Base-by-base conservation (phyloP, 2,329 filamentous ascomycete species). In the Falciphora oryzae region DNA sequence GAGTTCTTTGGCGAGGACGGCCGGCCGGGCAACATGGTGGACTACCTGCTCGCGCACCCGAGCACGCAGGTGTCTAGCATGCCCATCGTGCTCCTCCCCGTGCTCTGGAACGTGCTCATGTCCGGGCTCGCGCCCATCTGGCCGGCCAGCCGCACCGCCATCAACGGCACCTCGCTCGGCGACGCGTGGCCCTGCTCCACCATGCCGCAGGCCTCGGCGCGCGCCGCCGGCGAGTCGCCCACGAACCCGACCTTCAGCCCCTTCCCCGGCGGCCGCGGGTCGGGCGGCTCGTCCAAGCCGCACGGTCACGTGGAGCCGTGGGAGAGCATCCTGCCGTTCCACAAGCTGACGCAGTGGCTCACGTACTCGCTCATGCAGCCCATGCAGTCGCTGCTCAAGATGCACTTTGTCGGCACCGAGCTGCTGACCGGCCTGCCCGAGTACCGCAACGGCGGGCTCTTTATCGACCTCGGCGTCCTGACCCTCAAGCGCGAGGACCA, bases 11-110 rank as follows among this genome's bases (percentile, higher is more conserved):
- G 94, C 29, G 82, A 85, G 1, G 88, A 93, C 73, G 91, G 89
- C 63, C 85, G 95, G 65, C 95, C 95, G 14, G 95, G 95, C 70
- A 96, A 97, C 75, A 93, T 99, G 88, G 87, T 98, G 67, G 94
- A 98, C 76, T 93, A 96, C 74, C 86, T 98, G n/a, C 85, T 98
- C 56, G 90, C 91, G 3, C 95, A 98, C 73, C 91, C 93, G 1
- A 89, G 92, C 2, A 97, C 94, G 6, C 89, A 94, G 73, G 92
- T 92, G 18, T 91, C 92, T 1, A 96, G 93, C 0, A 90, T 93
- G 61, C 92, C 94, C 1, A 92, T 97, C 68, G 87, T 97, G 58
- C 86, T 91, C 14, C 81, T 98, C 16, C 92, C 93, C 1, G 94
- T 93, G 0, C 81, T 99, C 10, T 99, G 95, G 95, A 88, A 88